phyloP scores from a whole-genome alignment of 176 grass and related monocot species.

The maize (Zea mays) region Zm-B73-REFERENCE-NAM-5.0 NC_050100.1:185553501-185554000 shows the following conservation, averaged over 20 bases:
- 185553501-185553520: no score
- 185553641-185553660: constrained; percentile 94
- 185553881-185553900: constrained; percentile 86
- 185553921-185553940: constrained; percentile 72
- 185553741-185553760: constrained; percentile 96
- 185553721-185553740: constrained; percentile 90
- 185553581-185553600: constrained; percentile 96
- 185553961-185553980: constrained; percentile 79
- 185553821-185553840: constrained; percentile 85
- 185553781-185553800: constrained; percentile 92
- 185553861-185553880: constrained; percentile 95
- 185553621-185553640: constrained; percentile 83
- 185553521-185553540: constrained; percentile 62
- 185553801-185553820: constrained; percentile 66
- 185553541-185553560: constrained; percentile 96
- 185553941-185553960: constrained; percentile 98
- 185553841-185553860: constrained; percentile 86
- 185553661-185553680: constrained; percentile 93
- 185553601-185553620: constrained; percentile 94
- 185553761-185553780: constrained; percentile 92
- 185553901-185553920: constrained; percentile 88
- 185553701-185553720: constrained; percentile 96
- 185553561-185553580: constrained; percentile 92
- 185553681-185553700: constrained; percentile 98
- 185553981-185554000: constrained; percentile 70